Percentiles rank a stretch among this genome's conserved stretches.
These are phyloP conservation scores for Yarrowia galli DNA, from an alignment of 1,139 yeast genomes.

Conservation along the genomic window DNA sequence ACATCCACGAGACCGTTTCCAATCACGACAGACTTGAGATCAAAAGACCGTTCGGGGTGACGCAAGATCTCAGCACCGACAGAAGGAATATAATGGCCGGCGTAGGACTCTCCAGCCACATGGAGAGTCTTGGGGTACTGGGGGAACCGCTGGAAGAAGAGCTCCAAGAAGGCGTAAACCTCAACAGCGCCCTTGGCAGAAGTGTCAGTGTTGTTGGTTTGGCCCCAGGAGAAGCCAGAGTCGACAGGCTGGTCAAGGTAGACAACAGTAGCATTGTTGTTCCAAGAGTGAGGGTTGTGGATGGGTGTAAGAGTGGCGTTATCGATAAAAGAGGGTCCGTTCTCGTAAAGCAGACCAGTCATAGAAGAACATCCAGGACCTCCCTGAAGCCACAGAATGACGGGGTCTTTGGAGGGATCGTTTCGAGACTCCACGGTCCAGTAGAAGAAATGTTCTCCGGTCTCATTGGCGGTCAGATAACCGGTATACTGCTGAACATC, in stretches of 20 bases:
- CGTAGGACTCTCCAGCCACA: slow-evolving; percentile 78
- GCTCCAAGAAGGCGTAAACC: slow-evolving; percentile 69
- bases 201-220: slow-evolving; percentile 53
- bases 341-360: slow-evolving; percentile 68
- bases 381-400: slow-evolving; percentile 73
- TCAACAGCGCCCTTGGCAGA: slow-evolving; percentile 73
- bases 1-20: slow-evolving; percentile 80
- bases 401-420: slow-evolving; percentile 67
- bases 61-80: slow-evolving; percentile 69
- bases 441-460: slow-evolving; percentile 59
- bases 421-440: slow-evolving; percentile 76
- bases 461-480: slow-evolving; percentile 29
- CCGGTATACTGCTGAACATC: slow-evolving; percentile 22
- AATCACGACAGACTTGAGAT: slow-evolving; percentile 66
- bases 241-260: slow-evolving; percentile 71
- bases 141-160: slow-evolving; percentile 65
- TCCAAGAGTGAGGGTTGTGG: slow-evolving; percentile 67
- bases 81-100: slow-evolving; percentile 76
- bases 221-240: slow-evolving; percentile 63
- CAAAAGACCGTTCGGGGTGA: slow-evolving; percentile 58
- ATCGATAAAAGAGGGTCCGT: slow-evolving; percentile 64
- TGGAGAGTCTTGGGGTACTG: slow-evolving; percentile 59
- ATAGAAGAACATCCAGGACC: slow-evolving; percentile 81
- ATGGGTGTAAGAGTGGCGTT: slow-evolving; percentile 44
- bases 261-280: slow-evolving; percentile 64